A percentile compares a stretch with the other conserved stretches of the same genome.
These are phyloP conservation scores for Paratinospora sagittata DNA, from an alignment of 164 flowering plant species.

Conservation along the genomic window DNA sequence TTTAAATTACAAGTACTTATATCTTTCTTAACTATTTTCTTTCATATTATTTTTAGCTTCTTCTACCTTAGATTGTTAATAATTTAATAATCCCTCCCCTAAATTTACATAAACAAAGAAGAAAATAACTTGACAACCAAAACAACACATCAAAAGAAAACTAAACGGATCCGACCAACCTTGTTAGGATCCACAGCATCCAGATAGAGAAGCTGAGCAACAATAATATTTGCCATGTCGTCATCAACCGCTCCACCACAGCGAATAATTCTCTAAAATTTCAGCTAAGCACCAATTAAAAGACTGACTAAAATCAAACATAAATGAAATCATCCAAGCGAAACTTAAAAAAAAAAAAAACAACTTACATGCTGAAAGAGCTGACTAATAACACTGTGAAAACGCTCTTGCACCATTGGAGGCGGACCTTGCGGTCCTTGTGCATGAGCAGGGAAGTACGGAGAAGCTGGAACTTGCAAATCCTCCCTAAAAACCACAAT, in stretches of 20 bases:
- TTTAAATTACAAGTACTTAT: no score
- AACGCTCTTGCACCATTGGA: conserved; percentile 79
- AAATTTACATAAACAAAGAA: not conserved
- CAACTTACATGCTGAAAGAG: conserved; percentile 81
- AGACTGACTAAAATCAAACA: not conserved
- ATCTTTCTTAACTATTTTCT: no score
- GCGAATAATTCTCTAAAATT: conserved; percentile 78
- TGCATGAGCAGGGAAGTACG: conserved; percentile 57
- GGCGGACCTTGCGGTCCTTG: conserved; percentile 67
- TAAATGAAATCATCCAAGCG: not conserved
- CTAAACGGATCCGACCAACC: conserved; percentile 34
- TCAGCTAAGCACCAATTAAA: conserved; percentile 1
- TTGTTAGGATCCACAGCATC: conserved; percentile 89
- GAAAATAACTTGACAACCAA: not conserved
- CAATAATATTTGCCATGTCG: conserved; percentile 93
- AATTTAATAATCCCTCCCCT: no score
- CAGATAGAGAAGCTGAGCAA: conserved; percentile 91
- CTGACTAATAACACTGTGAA: conserved; percentile 80
- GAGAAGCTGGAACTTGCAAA: conserved; percentile 63
- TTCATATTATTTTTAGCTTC: no score
- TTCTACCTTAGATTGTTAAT: no score
- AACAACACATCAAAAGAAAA: not conserved
- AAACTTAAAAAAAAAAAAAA: not conserved
- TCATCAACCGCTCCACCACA: conserved; percentile 98
- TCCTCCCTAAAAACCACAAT: conserved; percentile 57